Percentiles rank a stretch among this genome's conserved stretches.
Conservation (phyloP, 2,329 filamentous ascomycete species). For the Scopulariopsis brevicaulis region DNA sequence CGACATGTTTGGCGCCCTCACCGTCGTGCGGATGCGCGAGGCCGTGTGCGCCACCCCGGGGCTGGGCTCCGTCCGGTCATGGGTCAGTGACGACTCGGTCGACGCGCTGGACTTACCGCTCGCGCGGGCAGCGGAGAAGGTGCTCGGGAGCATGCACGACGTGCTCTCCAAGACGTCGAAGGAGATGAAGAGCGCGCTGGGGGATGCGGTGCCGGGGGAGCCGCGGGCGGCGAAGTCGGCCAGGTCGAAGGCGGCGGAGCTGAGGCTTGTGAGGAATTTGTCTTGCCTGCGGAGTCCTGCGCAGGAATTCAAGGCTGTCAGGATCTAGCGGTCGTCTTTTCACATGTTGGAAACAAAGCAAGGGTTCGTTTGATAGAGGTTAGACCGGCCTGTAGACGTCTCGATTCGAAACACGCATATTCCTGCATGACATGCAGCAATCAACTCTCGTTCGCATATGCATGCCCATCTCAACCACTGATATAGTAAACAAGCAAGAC, state of each 20-base stretch:
- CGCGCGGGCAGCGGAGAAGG: conserved; percentile 73
- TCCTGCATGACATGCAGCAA: not conserved
- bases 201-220: conserved; percentile 24
- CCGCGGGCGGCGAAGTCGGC: conserved; percentile 53
- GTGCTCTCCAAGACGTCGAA: conserved; percentile 60
- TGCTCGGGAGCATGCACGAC: conserved; percentile 85
- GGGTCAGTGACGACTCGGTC: conserved; percentile 69
- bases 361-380: not conserved
- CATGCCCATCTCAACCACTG: not conserved
- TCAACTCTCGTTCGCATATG: not conserved
- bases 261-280: conserved; percentile 70
- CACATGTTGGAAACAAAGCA: not conserved
- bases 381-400: not conserved
- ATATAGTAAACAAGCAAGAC: not conserved
- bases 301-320: conserved; percentile 48
- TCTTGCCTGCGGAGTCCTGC: conserved; percentile 55
- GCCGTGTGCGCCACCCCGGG: conserved; percentile 40
- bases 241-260: conserved; percentile 75
- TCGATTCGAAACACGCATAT: not conserved
- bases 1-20: conserved; percentile 95
- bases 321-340: not conserved
- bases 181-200: conserved; percentile 40
- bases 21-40: conserved; percentile 78
- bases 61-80: conserved; percentile 47
- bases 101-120: conserved; percentile 63